Base-by-base conservation (phyloP, 2,329 filamentous ascomycete species). In the Colletotrichum sp. region DNA sequence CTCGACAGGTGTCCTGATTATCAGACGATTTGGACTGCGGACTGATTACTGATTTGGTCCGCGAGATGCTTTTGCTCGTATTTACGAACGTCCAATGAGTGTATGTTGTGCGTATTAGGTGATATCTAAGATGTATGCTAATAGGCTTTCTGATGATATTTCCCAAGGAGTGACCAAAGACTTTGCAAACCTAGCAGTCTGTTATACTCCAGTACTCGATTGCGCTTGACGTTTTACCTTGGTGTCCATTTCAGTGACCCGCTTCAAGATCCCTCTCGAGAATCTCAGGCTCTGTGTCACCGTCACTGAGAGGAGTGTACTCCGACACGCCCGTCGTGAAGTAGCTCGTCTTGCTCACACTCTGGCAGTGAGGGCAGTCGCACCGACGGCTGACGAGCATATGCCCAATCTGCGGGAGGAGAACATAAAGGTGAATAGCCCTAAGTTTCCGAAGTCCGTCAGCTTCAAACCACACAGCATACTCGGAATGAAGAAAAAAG, bases 371-470 rank as follows among this genome's bases (percentile, higher is more conserved):
- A 3, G 74, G 59, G 29, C 74, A 76, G 34, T 52, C 66, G 30
- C 74, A 76, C 34, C 39, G 69, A 9, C 64, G 65, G 7, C 49
- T 62, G 29, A 63, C 13, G 16, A 76, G 16, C 4, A 73, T 11
- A n/a, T 74, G 74, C 15, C 49, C 19, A 7, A 72, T 22, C 29
- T 76, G 70, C 9, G 69, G 57, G 68, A 88, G 87, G 13, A 86
- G 88, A 75, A 77, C 36, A 29, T 52, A 73, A 9, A 69, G 2
- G 34, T 77, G 76, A 22, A 77, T 69, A 25, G 63, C 74, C 9
- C 76, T 77, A 3, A 1, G 2, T 7, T 52, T 15, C 5, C 27
- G 12, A 27, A 22, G 1, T 5, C 11, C 1, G 63, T 72, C 15
- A 72, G 70, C 59, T n/a, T 9, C 7, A 4, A 25, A 25, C 11